phyloP scores from a whole-genome alignment of 2,329 filamentous ascomycete species.

The Madurella mycetomatis region DNA sequence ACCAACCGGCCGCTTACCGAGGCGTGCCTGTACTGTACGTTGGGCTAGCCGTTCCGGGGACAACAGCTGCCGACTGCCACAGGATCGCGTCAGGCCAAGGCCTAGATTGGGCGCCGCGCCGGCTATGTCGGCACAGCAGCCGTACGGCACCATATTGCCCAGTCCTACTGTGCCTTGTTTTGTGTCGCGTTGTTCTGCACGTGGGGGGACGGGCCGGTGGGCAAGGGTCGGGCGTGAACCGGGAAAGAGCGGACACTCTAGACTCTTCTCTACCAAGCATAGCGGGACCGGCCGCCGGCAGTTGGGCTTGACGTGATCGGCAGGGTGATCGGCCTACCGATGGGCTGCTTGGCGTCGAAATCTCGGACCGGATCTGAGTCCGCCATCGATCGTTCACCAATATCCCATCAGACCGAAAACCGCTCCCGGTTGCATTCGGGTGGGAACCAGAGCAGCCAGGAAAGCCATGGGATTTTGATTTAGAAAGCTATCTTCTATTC shows the following conservation, averaged over 20 bases:
- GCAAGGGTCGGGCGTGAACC: background rate
- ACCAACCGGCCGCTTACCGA: too few relatives aligned
- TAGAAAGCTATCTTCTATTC: too few relatives aligned
- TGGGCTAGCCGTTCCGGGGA: background rate
- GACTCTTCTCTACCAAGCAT: background rate
- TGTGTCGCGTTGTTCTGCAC: slow-evolving; percentile 10
- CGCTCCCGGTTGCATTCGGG: too few relatives aligned
- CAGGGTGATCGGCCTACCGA: background rate
- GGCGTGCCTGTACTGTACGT: background rate
- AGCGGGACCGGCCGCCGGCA: background rate
- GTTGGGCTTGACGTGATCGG: background rate
- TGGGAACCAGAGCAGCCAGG: too few relatives aligned
- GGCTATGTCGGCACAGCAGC: slow-evolving; percentile 5
- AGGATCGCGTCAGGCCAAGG: background rate
- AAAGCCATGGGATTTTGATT: too few relatives aligned
- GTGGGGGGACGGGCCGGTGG: slow-evolving; percentile 10
- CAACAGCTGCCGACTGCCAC: background rate
- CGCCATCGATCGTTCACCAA: background rate
- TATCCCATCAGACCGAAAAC: background rate
- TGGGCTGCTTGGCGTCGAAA: background rate
- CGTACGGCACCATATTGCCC: slow-evolving; percentile 1
- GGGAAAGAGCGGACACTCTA: background rate
- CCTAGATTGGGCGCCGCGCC: background rate
- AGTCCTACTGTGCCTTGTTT: background rate
- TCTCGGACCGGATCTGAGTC: background rate